Base-by-base conservation (phyloP, 2,329 filamentous ascomycete species). In the Epichloe glyceriae region DNA sequence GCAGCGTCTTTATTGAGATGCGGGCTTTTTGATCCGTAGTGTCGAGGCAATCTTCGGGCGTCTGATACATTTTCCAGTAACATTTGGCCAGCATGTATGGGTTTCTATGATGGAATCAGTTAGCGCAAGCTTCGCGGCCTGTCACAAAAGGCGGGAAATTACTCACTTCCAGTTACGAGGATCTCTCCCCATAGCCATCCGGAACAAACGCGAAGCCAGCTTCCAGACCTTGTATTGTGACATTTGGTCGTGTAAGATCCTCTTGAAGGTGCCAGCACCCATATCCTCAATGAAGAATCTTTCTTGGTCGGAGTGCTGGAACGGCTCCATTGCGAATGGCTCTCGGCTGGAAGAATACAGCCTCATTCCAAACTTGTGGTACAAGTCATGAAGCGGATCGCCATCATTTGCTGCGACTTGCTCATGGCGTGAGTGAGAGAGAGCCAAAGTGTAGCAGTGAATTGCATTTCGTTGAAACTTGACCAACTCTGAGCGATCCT, bases 381-480 rank as follows among this genome's bases (percentile, higher is more conserved):
- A 80, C 20, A 82, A 65, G 54, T 81, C 77, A 54, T 79, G 74
- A 5, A 81, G 63, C 6, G 76, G 71, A 50, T 79, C 76, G 10
- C 71, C 70, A 45, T 76, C 75, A 17, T 71, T 70, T 2, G 61
- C 63, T 12, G 71, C 68, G 1, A 71, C 65, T 3, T 72, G 66
- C 11, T 66, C 66, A 15, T 69, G 64, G 53, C 70, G 71, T 0
- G 74, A 80, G 54, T 80, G 73, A 0, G 78, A 81, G 14, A 82
- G 60, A 0, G 78, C 78, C 39, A 82, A 69, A 0, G 75, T 79
- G 58, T 86, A 88, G 62, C 87, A 91, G 64, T 95, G 88, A 44
- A 95, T 90, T 1, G 88, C 83, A 59, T 80, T 81, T 34, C 88
- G 80, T 64, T 95, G 88, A 54, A 86, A 78, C 48, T 80, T 81